Evolutionary conservation across 2,329 filamentous ascomycete species (phyloP).

Genomic region (Tolypocladium sp.): DNA sequence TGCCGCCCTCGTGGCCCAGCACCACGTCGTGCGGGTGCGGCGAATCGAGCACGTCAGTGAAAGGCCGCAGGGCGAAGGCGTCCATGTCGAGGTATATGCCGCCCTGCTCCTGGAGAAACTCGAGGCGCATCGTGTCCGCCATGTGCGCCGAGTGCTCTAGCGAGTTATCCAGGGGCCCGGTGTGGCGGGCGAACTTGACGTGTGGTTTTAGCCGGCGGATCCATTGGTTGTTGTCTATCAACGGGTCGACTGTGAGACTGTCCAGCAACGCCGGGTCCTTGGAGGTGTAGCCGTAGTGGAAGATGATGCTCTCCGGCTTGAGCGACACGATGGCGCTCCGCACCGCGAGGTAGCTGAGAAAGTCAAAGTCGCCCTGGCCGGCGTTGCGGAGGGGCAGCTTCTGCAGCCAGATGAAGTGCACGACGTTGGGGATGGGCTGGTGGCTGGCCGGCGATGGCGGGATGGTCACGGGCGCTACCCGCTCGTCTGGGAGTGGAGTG

Average conservation of each 20-base stretch:
- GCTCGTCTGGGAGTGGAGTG: background rate
- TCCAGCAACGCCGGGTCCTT: background rate
- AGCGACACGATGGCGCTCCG: slow-evolving; percentile 8
- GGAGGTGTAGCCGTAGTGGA: slow-evolving; percentile 5
- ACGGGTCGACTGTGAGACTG: background rate
- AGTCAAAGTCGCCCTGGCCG: slow-evolving; percentile 6
- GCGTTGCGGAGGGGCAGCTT: slow-evolving; percentile 1
- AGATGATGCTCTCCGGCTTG: background rate
- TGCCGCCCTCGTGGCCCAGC: slow-evolving; percentile 7
- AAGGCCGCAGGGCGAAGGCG: slow-evolving; percentile 6
- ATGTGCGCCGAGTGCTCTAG: background rate
- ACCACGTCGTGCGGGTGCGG: slow-evolving; percentile 4
- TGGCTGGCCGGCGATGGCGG: background rate
- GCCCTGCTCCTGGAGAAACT: slow-evolving; percentile 6
- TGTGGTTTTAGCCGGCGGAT: slow-evolving; percentile 3
- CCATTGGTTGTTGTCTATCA: slow-evolving; percentile 4
- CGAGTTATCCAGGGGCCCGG: background rate
- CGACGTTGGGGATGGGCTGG: slow-evolving; percentile 7
- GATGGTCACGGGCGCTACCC: background rate
- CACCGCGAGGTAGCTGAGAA: slow-evolving; percentile 7
- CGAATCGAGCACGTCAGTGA: slow-evolving; percentile 2
- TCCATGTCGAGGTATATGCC: slow-evolving; percentile 8
- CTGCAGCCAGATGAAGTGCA: slow-evolving; percentile 8
- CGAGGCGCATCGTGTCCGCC: slow-evolving; percentile 4
- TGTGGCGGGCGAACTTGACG: slow-evolving; percentile 4